Percentiles rank a stretch among this genome's conserved stretches.
Conservation (phyloP, 2,329 filamentous ascomycete species). For the Cladosporium sp. region DNA sequence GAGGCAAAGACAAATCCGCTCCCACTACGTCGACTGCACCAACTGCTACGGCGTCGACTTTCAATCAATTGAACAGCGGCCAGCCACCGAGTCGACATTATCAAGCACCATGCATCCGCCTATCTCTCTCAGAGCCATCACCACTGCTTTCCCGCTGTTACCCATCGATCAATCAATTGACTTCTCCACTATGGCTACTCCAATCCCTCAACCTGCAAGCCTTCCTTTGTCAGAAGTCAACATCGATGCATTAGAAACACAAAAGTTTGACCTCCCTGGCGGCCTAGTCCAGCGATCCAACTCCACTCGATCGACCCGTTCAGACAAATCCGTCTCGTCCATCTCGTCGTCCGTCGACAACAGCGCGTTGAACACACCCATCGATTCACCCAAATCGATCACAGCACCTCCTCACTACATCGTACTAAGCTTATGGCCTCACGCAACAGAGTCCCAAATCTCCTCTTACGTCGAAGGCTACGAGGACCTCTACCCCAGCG, state of each 20-base stretch:
- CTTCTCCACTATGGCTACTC: not conserved
- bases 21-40: slow-evolving; percentile 1
- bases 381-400: slow-evolving; percentile 7
- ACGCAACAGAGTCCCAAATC: slow-evolving; percentile 23
- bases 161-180: slow-evolving; percentile 1
- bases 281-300: slow-evolving; percentile 9
- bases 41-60: not conserved
- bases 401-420: slow-evolving; percentile 21
- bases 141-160: not conserved
- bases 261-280: slow-evolving; percentile 4
- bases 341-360: slow-evolving; percentile 9
- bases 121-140: not conserved
- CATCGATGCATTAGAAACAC: slow-evolving; percentile 7
- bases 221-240: slow-evolving; percentile 8
- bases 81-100: slow-evolving; percentile 8
- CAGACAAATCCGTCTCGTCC: slow-evolving; percentile 10
- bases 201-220: not conserved
- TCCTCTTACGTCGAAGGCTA: slow-evolving; percentile 26
- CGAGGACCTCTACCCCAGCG: slow-evolving; percentile 23
- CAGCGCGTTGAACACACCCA: slow-evolving; percentile 1
- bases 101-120: not conserved
- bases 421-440: slow-evolving; percentile 26
- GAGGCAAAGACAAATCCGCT: slow-evolving; percentile 1
- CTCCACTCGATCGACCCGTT: slow-evolving; percentile 10
- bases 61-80: not conserved